A percentile compares a stretch with the other conserved stretches of the same genome.
phyloP scores from a whole-genome alignment of 108 stramenopile genomes.

The Skeletonema marinoi region DNA sequence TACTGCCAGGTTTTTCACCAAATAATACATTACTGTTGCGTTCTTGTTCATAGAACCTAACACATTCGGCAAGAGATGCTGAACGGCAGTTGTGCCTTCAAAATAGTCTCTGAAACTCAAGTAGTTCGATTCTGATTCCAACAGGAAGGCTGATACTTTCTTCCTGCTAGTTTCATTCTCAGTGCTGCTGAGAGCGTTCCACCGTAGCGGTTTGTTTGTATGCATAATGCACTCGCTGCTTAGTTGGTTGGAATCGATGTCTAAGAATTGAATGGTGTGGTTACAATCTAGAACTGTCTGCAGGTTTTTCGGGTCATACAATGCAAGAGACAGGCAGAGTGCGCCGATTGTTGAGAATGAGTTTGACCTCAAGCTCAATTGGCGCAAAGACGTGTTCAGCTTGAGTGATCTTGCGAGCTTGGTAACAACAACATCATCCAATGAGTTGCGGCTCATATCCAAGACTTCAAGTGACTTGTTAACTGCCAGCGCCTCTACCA shows the following conservation, averaged over 20 bases:
- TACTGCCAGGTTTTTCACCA: constrained; percentile 1
- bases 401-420: constrained; percentile 6
- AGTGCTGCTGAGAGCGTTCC: neutral
- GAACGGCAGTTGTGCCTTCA: neutral
- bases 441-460: constrained; percentile 4
- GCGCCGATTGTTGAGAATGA: neutral
- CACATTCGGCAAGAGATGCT: neutral
- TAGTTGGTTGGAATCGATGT: neutral
- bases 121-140: neutral
- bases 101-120: neutral
- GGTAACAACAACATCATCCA: neutral
- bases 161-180: neutral
- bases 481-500: neutral
- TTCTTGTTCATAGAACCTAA: neutral
- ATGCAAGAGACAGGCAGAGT: neutral
- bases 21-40: neutral
- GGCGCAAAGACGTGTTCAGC: neutral
- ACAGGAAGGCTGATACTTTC: constrained; percentile 1
- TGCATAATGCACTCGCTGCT: neutral
- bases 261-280: constrained; percentile 3
- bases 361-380: constrained; percentile 6
- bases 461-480: constrained; percentile 11
- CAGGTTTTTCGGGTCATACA: constrained; percentile 7
- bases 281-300: neutral
- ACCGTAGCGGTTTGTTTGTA: neutral